These are phyloP conservation scores for Fusarium sp. DNA, from an alignment of 2,329 filamentous ascomycete genomes.

Conservation along the genomic window DNA sequence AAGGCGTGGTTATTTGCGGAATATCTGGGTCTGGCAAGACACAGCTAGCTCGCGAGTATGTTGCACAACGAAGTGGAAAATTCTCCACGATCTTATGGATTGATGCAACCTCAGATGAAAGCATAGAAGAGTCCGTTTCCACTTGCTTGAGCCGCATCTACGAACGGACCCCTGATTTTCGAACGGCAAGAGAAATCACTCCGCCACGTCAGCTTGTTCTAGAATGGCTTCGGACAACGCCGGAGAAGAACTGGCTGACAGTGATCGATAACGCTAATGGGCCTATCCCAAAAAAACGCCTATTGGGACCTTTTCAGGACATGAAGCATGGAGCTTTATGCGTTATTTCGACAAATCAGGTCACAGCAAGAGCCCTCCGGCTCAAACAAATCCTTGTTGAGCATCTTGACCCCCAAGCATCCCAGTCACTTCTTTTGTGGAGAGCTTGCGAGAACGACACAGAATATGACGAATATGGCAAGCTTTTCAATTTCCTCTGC, in stretches of 20 bases:
- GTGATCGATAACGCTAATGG: neutral
- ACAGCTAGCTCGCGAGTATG: neutral
- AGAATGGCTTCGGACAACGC: neutral
- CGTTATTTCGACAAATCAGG: neutral
- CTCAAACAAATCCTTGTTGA: neutral
- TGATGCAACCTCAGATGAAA: neutral
- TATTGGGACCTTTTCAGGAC: neutral
- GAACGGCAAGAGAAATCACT: neutral
- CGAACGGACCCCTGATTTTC: neutral
- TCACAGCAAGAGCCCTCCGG: fast-evolving
- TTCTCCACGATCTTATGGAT: neutral
- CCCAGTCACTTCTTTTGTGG: neutral
- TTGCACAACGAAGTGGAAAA: fast-evolving
- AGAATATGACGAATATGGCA: neutral
- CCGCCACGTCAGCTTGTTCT: neutral
- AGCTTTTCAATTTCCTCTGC: neutral
- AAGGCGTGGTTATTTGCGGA: neutral
- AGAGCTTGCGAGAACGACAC: neutral
- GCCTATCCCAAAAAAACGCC: fast-evolving
- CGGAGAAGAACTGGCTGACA: neutral
- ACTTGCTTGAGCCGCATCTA: neutral
- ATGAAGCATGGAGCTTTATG: neutral
- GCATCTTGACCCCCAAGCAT: neutral
- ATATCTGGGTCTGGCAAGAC: neutral
- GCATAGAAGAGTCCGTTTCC: neutral